Percentiles rank a stretch among this genome's conserved stretches.
Conservation (phyloP, 352 stramenopile genomes). For the Phytophthora podocarpi region DNA sequence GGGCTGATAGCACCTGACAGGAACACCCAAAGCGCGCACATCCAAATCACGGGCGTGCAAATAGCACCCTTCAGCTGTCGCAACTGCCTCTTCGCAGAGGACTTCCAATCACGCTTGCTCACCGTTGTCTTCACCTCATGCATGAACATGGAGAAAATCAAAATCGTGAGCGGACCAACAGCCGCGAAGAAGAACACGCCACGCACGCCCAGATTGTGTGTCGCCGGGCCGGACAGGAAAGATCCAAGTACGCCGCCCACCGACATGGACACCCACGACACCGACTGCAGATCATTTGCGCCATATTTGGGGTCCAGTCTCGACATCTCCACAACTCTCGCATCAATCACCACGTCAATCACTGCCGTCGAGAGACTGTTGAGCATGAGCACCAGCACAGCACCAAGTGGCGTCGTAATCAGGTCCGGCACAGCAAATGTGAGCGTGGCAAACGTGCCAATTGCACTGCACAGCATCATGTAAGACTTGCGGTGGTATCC, state of each 20-base stretch:
- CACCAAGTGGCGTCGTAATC: conserved; percentile 59
- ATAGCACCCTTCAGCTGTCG: conserved; percentile 80
- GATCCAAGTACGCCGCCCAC: conserved; percentile 93
- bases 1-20: conserved; percentile 93
- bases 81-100: conserved; percentile 57
- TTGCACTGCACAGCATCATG: conserved; percentile 89
- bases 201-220: conserved; percentile 90
- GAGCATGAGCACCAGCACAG: conserved; percentile 72
- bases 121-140: conserved; percentile 72
- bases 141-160: conserved; percentile 90
- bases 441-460: conserved; percentile 66
- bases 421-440: conserved; percentile 56
- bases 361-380: conserved; percentile 91
- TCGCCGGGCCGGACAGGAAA: conserved; percentile 91
- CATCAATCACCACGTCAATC: conserved; percentile 97
- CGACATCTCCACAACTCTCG: conserved; percentile 95
- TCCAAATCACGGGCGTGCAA: conserved; percentile 92
- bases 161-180: conserved; percentile 89
- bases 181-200: conserved; percentile 94
- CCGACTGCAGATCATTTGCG: conserved; percentile 93
- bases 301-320: conserved; percentile 83
- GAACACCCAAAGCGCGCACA: conserved; percentile 96
- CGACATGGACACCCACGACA: conserved; percentile 95
- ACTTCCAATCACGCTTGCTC: conserved; percentile 52
- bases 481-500: conserved; percentile 96